Evolutionary conservation across 257 asterid species (phyloP).

Genomic region (Fraxinus americana): DNA sequence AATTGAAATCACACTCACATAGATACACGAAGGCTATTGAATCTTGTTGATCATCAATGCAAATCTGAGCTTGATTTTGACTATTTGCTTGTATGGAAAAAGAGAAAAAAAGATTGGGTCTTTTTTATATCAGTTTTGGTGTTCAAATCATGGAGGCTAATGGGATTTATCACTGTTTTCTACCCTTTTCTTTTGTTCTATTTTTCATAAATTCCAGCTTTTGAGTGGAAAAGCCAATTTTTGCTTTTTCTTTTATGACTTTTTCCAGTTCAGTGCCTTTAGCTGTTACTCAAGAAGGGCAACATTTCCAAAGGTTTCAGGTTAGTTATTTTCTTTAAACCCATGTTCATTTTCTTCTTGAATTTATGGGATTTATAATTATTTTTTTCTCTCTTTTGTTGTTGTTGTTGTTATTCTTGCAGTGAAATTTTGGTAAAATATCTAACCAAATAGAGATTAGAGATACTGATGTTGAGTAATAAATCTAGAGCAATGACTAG

Average conservation of each 20-base stretch:
- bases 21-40: background rate
- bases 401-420: slow-evolving; percentile 17
- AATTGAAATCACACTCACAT: background rate
- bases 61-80: slow-evolving; percentile 26
- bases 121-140: slow-evolving; percentile 14
- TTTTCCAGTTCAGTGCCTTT: slow-evolving; percentile 16
- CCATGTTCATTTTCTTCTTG: background rate
- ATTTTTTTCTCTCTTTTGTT: background rate
- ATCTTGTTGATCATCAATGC: slow-evolving; percentile 23
- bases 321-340: slow-evolving; percentile 30
- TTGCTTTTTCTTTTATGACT: slow-evolving; percentile 28
- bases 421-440: slow-evolving; percentile 10
- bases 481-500: slow-evolving; percentile 71
- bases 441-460: background rate
- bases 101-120: slow-evolving; percentile 29
- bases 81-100: background rate
- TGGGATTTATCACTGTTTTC: slow-evolving; percentile 45
- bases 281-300: slow-evolving; percentile 36
- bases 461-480: slow-evolving; percentile 55
- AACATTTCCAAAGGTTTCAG: slow-evolving; percentile 31
- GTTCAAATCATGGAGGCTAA: slow-evolving; percentile 48
- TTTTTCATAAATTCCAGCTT: slow-evolving; percentile 25
- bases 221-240: slow-evolving; percentile 21
- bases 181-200: slow-evolving; percentile 2
- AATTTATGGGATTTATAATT: slow-evolving; percentile 8